Conservation (phyloP, 495 filamentous ascomycete genomes). For the Chlorociboria aeruginascens region DNA sequence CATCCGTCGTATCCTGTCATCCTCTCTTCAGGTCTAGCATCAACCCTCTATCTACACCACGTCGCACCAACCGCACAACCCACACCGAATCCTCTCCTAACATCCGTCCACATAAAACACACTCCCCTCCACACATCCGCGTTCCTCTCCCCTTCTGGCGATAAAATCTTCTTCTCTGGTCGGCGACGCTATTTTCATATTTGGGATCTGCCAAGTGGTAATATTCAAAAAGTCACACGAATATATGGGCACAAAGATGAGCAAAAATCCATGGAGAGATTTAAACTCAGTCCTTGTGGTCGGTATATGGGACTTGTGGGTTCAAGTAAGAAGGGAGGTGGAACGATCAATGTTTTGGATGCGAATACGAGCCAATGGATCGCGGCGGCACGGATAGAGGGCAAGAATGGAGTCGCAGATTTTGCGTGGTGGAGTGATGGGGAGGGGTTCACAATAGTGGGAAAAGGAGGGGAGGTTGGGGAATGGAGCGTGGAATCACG, state of each 20-base stretch:
- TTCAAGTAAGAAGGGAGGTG: slow-evolving; percentile 68
- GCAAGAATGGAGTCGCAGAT: slow-evolving; percentile 71
- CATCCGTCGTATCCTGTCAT: slow-evolving; percentile 81
- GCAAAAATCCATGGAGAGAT: slow-evolving; percentile 81
- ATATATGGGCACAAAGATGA: slow-evolving; percentile 74
- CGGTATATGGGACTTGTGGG: slow-evolving; percentile 72
- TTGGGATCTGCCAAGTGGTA: slow-evolving; percentile 77
- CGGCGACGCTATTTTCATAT: slow-evolving; percentile 85
- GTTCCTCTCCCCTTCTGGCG: slow-evolving; percentile 50
- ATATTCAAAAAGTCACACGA: slow-evolving; percentile 62
- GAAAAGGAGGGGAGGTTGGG: slow-evolving; percentile 83
- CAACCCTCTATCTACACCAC: slow-evolving; percentile 79
- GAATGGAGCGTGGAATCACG: slow-evolving; percentile 64
- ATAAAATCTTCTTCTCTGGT: slow-evolving; percentile 72
- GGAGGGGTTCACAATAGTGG: slow-evolving; percentile 60
- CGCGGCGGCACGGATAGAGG: slow-evolving; percentile 69
- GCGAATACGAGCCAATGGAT: slow-evolving; percentile 81
- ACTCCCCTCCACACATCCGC: slow-evolving; percentile 71
- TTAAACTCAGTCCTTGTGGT: slow-evolving; percentile 77
- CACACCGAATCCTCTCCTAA: slow-evolving; percentile 72
- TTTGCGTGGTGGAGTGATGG: slow-evolving; percentile 85
- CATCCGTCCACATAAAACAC: slow-evolving; percentile 71
- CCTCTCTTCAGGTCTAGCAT: slow-evolving; percentile 75
- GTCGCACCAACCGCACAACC: slow-evolving; percentile 62
- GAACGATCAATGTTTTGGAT: slow-evolving; percentile 75